phyloP scores from a whole-genome alignment of 1,139 yeast species.

The Geotrichum carabidarum region DNA sequence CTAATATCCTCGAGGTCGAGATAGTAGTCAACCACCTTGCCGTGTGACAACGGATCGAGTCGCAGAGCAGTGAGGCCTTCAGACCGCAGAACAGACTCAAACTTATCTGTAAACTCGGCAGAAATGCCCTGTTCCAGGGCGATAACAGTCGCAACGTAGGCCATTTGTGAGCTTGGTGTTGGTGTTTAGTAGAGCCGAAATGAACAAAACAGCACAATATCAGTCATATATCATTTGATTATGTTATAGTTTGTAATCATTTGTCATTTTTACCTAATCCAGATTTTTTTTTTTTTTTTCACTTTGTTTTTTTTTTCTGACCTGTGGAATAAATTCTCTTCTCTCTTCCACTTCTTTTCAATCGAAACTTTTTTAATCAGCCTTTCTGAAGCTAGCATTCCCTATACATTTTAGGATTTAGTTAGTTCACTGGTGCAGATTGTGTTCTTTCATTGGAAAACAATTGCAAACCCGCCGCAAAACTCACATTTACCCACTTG shows the following conservation, averaged over 20 bases:
- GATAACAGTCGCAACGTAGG: slow-evolving; percentile 28
- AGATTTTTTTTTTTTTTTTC: neutral
- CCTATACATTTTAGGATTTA: neutral
- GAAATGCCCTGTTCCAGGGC: slow-evolving; percentile 23
- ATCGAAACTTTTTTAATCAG: neutral
- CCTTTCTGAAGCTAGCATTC: neutral
- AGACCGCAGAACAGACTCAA: slow-evolving; percentile 27
- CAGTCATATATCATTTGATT: neutral
- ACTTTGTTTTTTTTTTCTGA: neutral
- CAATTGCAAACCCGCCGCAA: no score
- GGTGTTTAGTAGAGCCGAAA: neutral
- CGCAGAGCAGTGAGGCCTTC: slow-evolving; percentile 24
- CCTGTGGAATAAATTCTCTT: neutral
- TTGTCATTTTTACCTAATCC: neutral
- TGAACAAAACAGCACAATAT: neutral
- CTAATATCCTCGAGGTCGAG: slow-evolving; percentile 21
- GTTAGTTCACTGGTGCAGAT: no score
- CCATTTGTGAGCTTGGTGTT: slow-evolving; percentile 16
- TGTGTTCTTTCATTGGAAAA: no score
- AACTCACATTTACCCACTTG: neutral
- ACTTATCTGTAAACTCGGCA: slow-evolving; percentile 21
- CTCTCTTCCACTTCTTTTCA: neutral
- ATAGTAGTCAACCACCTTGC: slow-evolving; percentile 28
- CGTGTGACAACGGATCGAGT: slow-evolving; percentile 22
- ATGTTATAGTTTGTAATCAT: neutral